Percentiles rank a stretch among this genome's conserved stretches.
These are phyloP conservation scores for Boletellus sp. DNA, from an alignment of 1,284 basidiomycete genomes.

Conservation along the genomic window DNA sequence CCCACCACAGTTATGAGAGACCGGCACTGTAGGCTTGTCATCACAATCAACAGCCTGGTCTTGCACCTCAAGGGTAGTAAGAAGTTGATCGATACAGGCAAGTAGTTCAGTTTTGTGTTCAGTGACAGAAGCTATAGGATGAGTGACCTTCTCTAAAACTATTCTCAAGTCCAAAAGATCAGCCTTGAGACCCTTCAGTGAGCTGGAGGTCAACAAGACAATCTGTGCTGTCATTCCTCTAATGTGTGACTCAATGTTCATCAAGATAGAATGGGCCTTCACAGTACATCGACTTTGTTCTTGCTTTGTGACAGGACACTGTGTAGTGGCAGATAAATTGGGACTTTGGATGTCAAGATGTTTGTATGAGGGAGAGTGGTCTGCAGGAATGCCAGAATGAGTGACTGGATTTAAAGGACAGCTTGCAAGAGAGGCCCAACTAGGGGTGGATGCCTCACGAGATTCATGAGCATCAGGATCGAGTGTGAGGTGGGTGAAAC, in stretches of 20 bases:
- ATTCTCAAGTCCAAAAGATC: background rate
- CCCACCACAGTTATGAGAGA: background rate
- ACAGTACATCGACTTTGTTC: background rate
- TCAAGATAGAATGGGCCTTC: background rate
- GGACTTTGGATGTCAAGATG: background rate
- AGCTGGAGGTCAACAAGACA: background rate
- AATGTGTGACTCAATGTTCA: background rate
- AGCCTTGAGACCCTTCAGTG: background rate
- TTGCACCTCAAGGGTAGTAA: background rate
- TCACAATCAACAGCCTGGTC: background rate
- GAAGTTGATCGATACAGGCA: background rate
- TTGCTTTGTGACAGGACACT: background rate
- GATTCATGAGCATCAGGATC: background rate
- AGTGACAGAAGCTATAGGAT: background rate
- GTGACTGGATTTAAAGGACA: no score
- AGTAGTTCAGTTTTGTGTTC: background rate
- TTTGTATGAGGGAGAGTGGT: background rate
- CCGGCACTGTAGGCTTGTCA: background rate
- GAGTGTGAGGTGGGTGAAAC: background rate
- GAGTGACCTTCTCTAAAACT: background rate
- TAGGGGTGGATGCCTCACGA: background rate
- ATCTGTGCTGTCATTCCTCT: background rate
- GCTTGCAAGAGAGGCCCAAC: background rate
- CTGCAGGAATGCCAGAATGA: background rate
- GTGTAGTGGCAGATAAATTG: background rate